These are phyloP conservation scores for Baorangia bicolor DNA, from an alignment of 768 basidiomycete genomes.

Conservation along the genomic window DNA sequence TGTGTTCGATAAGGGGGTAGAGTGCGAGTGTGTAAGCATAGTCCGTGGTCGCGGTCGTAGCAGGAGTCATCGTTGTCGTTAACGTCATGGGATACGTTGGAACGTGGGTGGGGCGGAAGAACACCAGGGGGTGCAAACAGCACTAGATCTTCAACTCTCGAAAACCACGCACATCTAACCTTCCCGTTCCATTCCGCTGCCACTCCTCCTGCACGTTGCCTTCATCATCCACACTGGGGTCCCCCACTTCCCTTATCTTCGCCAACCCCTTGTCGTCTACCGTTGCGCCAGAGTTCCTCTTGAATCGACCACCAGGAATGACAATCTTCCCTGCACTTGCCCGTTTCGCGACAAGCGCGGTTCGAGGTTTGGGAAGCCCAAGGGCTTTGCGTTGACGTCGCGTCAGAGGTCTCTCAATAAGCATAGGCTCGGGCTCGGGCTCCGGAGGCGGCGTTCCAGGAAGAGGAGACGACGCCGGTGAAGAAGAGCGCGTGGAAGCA, in stretches of 20 bases:
- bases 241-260: slow-evolving; percentile 22
- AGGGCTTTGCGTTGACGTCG: slow-evolving; percentile 67
- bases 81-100: slow-evolving; percentile 1
- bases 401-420: slow-evolving; percentile 47
- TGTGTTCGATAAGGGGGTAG: slow-evolving; percentile 7
- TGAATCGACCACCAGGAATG: slow-evolving; percentile 60
- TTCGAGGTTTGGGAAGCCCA: slow-evolving; percentile 58
- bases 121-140: background rate
- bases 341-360: slow-evolving; percentile 31
- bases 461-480: slow-evolving; percentile 35
- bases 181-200: slow-evolving; percentile 66
- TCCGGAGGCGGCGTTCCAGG: slow-evolving; percentile 36
- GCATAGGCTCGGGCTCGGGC: slow-evolving; percentile 12
- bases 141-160: slow-evolving; percentile 68
- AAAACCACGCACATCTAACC: slow-evolving; percentile 76
- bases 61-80: slow-evolving; percentile 9
- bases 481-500: slow-evolving; percentile 32
- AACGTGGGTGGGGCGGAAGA: background rate
- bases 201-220: slow-evolving; percentile 45
- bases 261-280: slow-evolving; percentile 9
- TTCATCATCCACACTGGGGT: slow-evolving; percentile 34
- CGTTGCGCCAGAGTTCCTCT: slow-evolving; percentile 27
- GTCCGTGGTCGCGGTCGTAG: slow-evolving; percentile 9
- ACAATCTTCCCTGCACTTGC: slow-evolving; percentile 53
- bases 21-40: background rate